Evolutionary conservation across 2,329 filamentous ascomycete genomes (phyloP).

Genomic region (Pestalotiopsis sp.): DNA sequence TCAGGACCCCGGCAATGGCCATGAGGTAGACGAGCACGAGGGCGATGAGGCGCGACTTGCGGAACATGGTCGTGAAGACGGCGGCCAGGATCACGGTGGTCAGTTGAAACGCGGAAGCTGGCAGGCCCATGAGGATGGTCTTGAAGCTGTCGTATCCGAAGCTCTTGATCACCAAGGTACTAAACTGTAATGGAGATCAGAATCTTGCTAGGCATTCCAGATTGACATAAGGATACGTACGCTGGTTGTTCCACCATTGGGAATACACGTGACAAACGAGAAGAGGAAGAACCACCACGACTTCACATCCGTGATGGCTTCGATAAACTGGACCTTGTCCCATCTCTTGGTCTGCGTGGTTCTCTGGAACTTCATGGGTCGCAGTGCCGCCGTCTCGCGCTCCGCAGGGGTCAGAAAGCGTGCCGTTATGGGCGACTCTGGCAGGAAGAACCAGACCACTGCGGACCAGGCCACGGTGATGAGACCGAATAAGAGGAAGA

Average conservation of each 20-base stretch:
- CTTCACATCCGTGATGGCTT: constrained; percentile 60
- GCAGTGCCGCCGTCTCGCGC: constrained; percentile 25
- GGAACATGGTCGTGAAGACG: constrained; percentile 60
- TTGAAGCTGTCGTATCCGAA: constrained; percentile 68
- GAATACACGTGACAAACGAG: constrained; percentile 56
- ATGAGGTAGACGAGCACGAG: constrained; percentile 69
- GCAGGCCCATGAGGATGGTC: constrained; percentile 75
- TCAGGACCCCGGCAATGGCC: constrained; percentile 72
- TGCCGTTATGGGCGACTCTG: constrained; percentile 56
- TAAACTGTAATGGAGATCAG: constrained; percentile 45
- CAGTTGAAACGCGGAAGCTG: constrained; percentile 69
- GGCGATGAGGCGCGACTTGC: constrained; percentile 66
- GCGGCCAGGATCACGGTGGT: constrained; percentile 68
- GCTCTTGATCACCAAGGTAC: constrained; percentile 70
- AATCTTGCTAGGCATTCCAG: background rate
- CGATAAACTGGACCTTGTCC: constrained; percentile 52
- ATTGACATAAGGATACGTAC: background rate
- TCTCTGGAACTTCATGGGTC: background rate
- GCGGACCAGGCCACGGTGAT: constrained; percentile 54
- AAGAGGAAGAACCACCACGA: constrained; percentile 61
- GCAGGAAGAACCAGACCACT: constrained; percentile 49
- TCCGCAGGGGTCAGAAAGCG: constrained; percentile 59
- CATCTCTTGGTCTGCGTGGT: constrained; percentile 30
- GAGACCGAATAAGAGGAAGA: constrained; percentile 54
- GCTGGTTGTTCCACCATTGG: constrained; percentile 57